Conservation (phyloP, 345 rosid genomes). For the Eucalyptus marginata region DNA sequence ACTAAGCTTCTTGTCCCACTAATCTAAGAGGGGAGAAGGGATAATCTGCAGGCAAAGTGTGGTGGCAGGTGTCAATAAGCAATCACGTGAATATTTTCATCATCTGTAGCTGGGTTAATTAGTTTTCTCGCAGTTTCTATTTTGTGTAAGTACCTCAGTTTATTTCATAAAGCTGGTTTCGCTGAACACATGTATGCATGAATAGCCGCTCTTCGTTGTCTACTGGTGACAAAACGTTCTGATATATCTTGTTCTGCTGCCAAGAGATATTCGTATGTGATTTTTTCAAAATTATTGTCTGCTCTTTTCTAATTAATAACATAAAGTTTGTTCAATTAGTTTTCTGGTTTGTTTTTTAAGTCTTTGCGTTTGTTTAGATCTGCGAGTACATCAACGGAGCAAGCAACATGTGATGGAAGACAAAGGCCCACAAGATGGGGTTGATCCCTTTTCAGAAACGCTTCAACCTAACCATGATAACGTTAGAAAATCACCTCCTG, state of each 20-base stretch:
- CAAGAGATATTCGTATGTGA: background rate
- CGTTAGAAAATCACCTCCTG: background rate
- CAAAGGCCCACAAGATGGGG: background rate
- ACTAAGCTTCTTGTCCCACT: background rate
- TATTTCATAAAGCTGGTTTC: background rate
- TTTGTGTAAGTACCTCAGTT: background rate
- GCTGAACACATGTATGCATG: background rate
- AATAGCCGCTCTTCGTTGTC: background rate
- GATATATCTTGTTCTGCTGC: background rate
- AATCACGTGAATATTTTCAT: background rate
- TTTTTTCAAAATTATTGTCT: background rate
- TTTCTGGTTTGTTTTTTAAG: background rate
- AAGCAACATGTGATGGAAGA: background rate
- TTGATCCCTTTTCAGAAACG: background rate
- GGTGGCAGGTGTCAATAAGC: background rate
- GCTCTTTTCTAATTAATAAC: background rate
- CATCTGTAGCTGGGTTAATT: background rate
- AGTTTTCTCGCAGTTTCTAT: background rate
- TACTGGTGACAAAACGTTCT: background rate
- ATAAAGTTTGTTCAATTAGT: background rate
- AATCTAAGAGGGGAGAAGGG: background rate
- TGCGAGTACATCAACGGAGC: background rate
- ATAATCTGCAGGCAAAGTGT: background rate
- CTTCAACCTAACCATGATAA: background rate
- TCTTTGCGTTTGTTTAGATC: background rate